phyloP scores from a whole-genome alignment of 1,284 basidiomycete species.

The Lignosus rhinocerotis region DNA sequence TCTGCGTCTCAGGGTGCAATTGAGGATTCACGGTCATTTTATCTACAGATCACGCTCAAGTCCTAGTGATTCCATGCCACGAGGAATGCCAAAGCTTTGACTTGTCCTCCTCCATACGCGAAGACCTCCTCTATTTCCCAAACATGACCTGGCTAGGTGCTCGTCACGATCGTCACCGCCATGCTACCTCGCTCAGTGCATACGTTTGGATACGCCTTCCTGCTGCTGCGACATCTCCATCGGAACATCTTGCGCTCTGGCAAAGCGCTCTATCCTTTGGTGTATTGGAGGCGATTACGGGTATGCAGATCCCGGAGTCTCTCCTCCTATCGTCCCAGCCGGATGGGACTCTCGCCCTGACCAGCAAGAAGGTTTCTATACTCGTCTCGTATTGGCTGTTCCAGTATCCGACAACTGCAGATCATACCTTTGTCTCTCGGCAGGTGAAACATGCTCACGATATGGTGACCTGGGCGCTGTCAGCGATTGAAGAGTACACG shows the following conservation, averaged over 20 bases:
- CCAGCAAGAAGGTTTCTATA: neutral
- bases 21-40: too few species aligned
- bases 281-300: conserved; percentile 4
- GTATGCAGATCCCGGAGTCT: conserved; percentile 3
- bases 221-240: neutral
- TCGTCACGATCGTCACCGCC: neutral
- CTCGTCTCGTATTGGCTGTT: neutral
- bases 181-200: neutral
- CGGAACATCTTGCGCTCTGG: conserved; percentile 7
- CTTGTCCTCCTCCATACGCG: neutral
- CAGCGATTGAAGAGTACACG: neutral
- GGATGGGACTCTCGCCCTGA: neutral
- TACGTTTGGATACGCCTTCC: neutral
- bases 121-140: neutral
- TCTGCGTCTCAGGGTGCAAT: too few species aligned
- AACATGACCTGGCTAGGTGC: conserved; percentile 7
- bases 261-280: conserved; percentile 8
- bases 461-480: neutral
- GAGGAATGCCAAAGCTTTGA: too few species aligned
- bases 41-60: too few species aligned
- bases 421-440: neutral
- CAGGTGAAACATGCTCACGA: neutral
- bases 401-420: neutral
- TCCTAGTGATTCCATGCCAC: too few species aligned
- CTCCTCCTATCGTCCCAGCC: neutral